Evolutionary conservation across 2,329 filamentous ascomycete genomes (phyloP), one percentile per base, ranked within the genome.

Genomic region (Curvularia sp.): DNA sequence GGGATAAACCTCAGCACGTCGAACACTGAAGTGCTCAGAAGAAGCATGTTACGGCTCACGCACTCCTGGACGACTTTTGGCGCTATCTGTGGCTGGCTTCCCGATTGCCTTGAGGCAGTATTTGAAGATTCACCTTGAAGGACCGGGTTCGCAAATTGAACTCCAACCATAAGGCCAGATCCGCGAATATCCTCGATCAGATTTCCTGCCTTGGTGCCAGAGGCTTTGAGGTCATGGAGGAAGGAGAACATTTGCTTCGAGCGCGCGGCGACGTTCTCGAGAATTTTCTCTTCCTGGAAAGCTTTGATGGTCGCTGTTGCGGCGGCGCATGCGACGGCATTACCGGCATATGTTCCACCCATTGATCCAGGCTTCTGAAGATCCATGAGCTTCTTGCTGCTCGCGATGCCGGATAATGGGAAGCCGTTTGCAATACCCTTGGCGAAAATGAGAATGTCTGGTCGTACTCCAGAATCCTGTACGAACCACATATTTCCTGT

Each of bases 401-500:
- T 70, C 9, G 70, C 70, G 23, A 73, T 73, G 1, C 70, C 70
- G 15, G 67, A 70, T 10, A 73, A 59, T 9, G 70, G 70, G 28
- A 73, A 73, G 9, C 70, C 70, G 30, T 73, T 73, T 1, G 70
- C 70, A 38, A 73, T 71, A 12, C 70, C 70, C 60, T 73, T 73
- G 28, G 70, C 77, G 67, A 81, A 79, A 57, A 80, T 67, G 41
- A 80, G 60, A 27, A 81, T 78, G 47, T 81, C 79, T 2, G 79
- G 79, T 18, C 77, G 69, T 18, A 81, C 78, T 23, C 71, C 73
- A 56, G 71, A 80, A 56, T 80, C 77, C 59, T 81, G 77, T 12
- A 80, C 66, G 5, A 78, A 78, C 56, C 79, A 80, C 74, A 80
- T 78, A 41, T 77, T 76, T 19, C 79, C 79, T 1, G 79, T 81